Base-by-base conservation (phyloP, 345 rosid species). In the Boechera stricta region DNA sequence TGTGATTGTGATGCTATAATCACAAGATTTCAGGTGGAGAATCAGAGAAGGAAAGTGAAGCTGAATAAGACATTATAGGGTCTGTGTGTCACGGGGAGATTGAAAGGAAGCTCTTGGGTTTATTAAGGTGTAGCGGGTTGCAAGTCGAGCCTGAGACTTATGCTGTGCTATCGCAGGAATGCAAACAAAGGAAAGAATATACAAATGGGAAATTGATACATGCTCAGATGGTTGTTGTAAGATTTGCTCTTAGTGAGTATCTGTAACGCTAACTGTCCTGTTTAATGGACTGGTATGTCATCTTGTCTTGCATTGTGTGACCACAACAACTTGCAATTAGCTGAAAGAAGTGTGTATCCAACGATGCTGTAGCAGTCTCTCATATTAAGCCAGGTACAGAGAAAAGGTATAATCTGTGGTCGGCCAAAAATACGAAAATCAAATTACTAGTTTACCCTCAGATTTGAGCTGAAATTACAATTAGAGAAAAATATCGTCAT, bases 181-280 rank as follows among this genome's bases (percentile, higher is more conserved):
- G 92, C 61, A 85, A 83, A 63, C 80, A 82, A 63, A 72, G 86
- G 79, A 81, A 83, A 45, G 78, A 81, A 12, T 84, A 82, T 62
- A 31, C 28, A 18, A 80, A 42, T 44, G 92, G 87, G 62, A 88
- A 69, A 81, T 82, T 82, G 67, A 82, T 90, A 61, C 98, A 91
- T 68, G 84, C 88, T 28, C 97, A 90, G 38, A 91, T 91, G 90
- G 72, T 84, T 64, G 72, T 87, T 38, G 61, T 77, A 33, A 96
- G 89, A 5, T 81, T 79, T 79, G 53, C 56, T 64, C 82, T 79
- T 0, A 65, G 59, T 31, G 88, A 83, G 71, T 90, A 83, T 67
- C 36, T 91, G 69, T 82, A 82, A 82, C 28, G 51, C 59, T 6
- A n/a, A 33, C 32, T 69, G 41, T 56, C 26, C 49, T 71, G 11